Base-by-base conservation (phyloP, 768 basidiomycete genomes). In the Mrakia hoshinonis region DNA sequence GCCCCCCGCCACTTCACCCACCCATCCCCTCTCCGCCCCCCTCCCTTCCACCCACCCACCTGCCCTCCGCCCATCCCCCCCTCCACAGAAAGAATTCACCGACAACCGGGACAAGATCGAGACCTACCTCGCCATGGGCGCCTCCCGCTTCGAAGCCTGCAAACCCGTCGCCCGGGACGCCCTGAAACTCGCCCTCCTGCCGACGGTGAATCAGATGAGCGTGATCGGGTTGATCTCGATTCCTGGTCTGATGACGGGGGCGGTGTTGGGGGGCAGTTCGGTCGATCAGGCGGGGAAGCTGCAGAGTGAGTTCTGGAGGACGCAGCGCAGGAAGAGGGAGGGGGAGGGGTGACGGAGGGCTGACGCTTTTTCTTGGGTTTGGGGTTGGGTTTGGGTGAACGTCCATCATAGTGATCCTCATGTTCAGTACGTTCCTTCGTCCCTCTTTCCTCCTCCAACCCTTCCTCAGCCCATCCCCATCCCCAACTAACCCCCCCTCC, bases 391-490 rank as follows among this genome's bases (percentile, higher is more conserved):
- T 13, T 13, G 9, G 22, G 34, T 31, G 4, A 18, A 26, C 43
- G n/a, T n/a, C n/a, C n/a, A n/a, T n/a, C n/a, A n/a, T n/a, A 80
- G 80, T 92, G 88, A 87, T 94, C 70, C 91, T 94, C 81, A 90
- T 92, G 87, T 93, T 94, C 80, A 90, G 78, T 77, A 47, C 51
- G 77, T 71, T 22, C 38, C 34, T 20, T 10, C n/a, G 20, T 38
- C 24, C 29, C 51, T 72, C 38, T 34, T 46, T 48, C 46, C 36
- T 34, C 31, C 46, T 51, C 34, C 0, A 15, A 7, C 43, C 7
- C 43, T 43, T 15, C 43, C 43, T 43, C 7, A 43, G 43, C 15
- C 52, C 29, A 7, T 49, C 39, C 12, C 24, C 20, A 38, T 29
- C 9, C 24, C 22, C n/a, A 12, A 26, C 58, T 55, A 36, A 36